Evolutionary conservation across 2,329 filamentous ascomycete species (phyloP).

Genomic region (Aureobasidium sp.): DNA sequence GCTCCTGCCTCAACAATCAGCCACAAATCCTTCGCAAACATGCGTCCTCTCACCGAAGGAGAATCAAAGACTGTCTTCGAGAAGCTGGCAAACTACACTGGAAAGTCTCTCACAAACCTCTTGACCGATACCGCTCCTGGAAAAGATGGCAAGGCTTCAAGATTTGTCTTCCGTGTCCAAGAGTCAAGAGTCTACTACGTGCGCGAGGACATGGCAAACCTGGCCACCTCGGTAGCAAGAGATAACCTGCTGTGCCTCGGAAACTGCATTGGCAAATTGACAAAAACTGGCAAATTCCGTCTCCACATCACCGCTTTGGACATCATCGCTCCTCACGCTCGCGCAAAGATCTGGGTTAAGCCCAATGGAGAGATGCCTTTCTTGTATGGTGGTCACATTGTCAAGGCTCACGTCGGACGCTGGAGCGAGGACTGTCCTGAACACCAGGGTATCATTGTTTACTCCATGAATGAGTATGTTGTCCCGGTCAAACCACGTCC

Average conservation of each 20-base stretch:
- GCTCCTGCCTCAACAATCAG: neutral
- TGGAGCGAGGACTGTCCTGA: slow-evolving; percentile 90
- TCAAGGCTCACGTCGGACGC: slow-evolving; percentile 73
- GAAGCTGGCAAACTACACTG: slow-evolving; percentile 91
- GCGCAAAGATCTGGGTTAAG: slow-evolving; percentile 97
- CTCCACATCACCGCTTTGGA: slow-evolving; percentile 89
- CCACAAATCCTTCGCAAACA: slow-evolving; percentile 37
- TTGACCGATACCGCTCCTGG: slow-evolving; percentile 40
- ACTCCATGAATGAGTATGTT: slow-evolving; percentile 70
- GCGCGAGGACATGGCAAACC: slow-evolving; percentile 78
- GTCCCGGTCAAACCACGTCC: slow-evolving; percentile 55
- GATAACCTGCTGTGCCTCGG: slow-evolving; percentile 81
- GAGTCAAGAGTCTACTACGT: slow-evolving; percentile 87
- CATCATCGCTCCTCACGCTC: slow-evolving; percentile 80
- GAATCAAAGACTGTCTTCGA: slow-evolving; percentile 78
- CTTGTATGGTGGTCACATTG: slow-evolving; percentile 84
- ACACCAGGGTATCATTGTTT: slow-evolving; percentile 84
- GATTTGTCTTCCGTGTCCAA: slow-evolving; percentile 80
- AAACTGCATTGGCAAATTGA: slow-evolving; percentile 89
- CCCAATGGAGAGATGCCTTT: slow-evolving; percentile 96
- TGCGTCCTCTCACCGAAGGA: slow-evolving; percentile 74
- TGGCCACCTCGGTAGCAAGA: slow-evolving; percentile 78
- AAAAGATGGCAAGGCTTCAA: slow-evolving; percentile 45
- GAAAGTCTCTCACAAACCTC: slow-evolving; percentile 75
- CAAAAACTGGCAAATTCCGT: slow-evolving; percentile 91